Conservation (phyloP, 139 green algal species). For the Chlorella sp. region DNA sequence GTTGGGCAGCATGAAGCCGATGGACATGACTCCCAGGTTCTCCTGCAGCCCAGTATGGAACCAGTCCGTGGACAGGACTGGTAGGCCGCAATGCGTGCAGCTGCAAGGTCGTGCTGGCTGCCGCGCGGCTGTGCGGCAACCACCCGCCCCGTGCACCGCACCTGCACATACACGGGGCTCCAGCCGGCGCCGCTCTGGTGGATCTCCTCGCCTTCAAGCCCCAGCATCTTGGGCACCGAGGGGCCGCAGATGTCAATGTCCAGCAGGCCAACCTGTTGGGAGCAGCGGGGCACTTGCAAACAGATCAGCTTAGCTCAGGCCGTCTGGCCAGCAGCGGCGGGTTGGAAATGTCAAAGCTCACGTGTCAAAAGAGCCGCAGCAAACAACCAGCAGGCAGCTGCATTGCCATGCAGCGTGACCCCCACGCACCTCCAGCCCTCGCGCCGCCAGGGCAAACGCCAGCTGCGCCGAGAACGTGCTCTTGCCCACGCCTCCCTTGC, state of each 20-base stretch:
- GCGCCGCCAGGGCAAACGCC: slow-evolving; percentile 83
- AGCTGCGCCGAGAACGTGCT: slow-evolving; percentile 95
- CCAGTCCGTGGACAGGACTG: no score
- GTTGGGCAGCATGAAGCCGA: slow-evolving; percentile 97
- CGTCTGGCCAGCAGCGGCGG: no score
- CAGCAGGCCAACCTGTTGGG: slow-evolving; percentile 89
- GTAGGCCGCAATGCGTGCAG: no score
- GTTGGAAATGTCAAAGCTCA: no score
- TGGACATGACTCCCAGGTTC: slow-evolving; percentile 98
- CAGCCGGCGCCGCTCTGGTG: slow-evolving; percentile 89
- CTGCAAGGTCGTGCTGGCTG: not conserved
- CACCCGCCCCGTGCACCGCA: no score
- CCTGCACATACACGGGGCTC: slow-evolving; percentile 90
- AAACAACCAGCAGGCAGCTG: no score
- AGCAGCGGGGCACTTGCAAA: no score
- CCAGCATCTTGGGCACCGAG: slow-evolving; percentile 94
- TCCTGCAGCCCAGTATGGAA: slow-evolving; percentile 63
- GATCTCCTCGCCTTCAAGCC: slow-evolving; percentile 92
- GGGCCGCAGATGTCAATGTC: slow-evolving; percentile 99
- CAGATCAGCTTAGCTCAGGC: no score
- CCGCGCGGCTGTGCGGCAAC: not conserved
- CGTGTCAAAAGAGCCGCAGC: no score
- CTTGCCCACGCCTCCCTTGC: slow-evolving; percentile 99
- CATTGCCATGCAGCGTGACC: no score
- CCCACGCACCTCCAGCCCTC: slow-evolving; percentile 68